A percentile compares a stretch with the other conserved stretches of the same genome.
phyloP scores from a whole-genome alignment of 352 stramenopile genomes.

The Pythium aphanidermatum region DNA sequence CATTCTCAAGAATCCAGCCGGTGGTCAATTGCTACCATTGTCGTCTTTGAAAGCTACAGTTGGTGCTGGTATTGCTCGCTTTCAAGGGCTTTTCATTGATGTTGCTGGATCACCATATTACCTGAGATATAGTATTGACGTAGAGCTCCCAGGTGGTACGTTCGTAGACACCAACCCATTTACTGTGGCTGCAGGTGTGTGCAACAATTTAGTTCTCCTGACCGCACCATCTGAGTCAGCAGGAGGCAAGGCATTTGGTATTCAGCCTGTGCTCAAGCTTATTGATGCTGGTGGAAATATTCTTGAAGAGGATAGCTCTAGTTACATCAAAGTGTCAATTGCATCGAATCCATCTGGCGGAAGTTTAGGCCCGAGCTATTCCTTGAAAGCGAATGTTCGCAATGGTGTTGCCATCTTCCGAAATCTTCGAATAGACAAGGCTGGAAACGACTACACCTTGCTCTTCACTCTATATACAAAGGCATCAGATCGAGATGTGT shows the following conservation, averaged over 20 bases:
- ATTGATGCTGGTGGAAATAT: conserved; percentile 69
- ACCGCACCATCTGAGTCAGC: conserved; percentile 29
- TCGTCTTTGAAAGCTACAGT: conserved; percentile 46
- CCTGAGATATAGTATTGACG: conserved; percentile 59
- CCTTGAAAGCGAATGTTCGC: conserved; percentile 33
- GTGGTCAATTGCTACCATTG: conserved; percentile 43
- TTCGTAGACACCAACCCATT: conserved; percentile 71
- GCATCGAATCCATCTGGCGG: conserved; percentile 66
- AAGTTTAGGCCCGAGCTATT: conserved; percentile 33
- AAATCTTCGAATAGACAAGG: conserved; percentile 66
- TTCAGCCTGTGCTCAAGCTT: conserved; percentile 73
- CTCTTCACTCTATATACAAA: conserved; percentile 62
- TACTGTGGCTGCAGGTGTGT: conserved; percentile 55
- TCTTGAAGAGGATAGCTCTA: conserved; percentile 59
- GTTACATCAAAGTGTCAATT: conserved; percentile 53
- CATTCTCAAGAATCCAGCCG: conserved; percentile 60
- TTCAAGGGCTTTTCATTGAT: conserved; percentile 64
- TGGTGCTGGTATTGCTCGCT: conserved; percentile 45
- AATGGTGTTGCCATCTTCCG: conserved; percentile 62
- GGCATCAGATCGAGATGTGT: conserved; percentile 27
- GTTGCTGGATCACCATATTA: conserved; percentile 73
- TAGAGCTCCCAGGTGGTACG: conserved; percentile 40
- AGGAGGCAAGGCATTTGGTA: conserved; percentile 66
- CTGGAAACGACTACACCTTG: conserved; percentile 67
- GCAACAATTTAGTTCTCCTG: conserved; percentile 40